A percentile compares a stretch with the other conserved stretches of the same genome.
These are phyloP conservation scores for Aspergillus puulaauensis DNA, from an alignment of 2,329 filamentous ascomycete species.

Conservation along the genomic window DNA sequence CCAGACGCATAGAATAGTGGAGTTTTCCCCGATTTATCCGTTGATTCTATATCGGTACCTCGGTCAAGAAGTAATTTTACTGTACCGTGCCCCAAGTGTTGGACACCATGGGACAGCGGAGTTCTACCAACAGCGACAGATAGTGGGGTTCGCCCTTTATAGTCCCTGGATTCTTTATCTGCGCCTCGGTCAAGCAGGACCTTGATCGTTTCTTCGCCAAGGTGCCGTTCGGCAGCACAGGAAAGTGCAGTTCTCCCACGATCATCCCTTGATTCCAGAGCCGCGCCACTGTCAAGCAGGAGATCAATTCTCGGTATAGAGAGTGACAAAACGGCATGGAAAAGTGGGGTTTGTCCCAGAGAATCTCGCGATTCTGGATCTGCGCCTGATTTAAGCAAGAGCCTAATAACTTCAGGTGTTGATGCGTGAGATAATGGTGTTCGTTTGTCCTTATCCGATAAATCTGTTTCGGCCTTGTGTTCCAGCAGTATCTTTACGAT, in stretches of 20 bases:
- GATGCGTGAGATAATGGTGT: too few relatives aligned
- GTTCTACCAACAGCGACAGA: neutral
- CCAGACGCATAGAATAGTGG: neutral
- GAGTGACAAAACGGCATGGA: neutral
- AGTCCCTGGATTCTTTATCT: neutral
- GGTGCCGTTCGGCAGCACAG: too few relatives aligned
- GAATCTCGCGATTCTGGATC: neutral
- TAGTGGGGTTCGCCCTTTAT: neutral
- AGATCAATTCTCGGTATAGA: neutral
- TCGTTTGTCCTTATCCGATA: too few relatives aligned
- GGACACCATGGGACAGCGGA: neutral
- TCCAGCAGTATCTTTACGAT: too few relatives aligned
- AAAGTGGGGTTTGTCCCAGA: neutral
- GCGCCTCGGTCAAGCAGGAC: neutral
- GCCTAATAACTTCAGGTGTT: too few relatives aligned
- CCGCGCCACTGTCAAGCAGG: neutral
- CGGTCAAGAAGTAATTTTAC: too few relatives aligned
- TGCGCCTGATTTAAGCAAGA: too few relatives aligned
- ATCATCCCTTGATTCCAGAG: neutral
- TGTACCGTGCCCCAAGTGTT: too few relatives aligned
- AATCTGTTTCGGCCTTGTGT: too few relatives aligned
- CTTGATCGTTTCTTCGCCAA: too few relatives aligned
- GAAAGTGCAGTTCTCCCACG: too few relatives aligned
- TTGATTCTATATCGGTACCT: neutral
- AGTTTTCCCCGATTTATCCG: neutral